Base-by-base conservation (phyloP, 495 filamentous ascomycete species). In the Annulohypoxylon bovei region DNA sequence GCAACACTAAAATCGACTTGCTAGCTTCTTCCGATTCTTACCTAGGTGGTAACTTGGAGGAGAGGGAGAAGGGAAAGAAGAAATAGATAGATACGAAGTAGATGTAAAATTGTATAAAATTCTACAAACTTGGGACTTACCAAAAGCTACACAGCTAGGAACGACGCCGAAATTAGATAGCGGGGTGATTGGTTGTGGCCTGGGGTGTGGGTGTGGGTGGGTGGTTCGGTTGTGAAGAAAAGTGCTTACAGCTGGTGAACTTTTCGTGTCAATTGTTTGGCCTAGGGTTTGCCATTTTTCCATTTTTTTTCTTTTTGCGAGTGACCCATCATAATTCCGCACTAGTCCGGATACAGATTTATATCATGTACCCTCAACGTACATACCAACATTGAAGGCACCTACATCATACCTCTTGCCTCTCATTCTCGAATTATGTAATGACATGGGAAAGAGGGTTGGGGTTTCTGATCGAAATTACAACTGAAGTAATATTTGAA, bases 141-240 rank as follows among this genome's bases (percentile, higher is more conserved):
- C 30, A 57, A 46, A 46, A 53, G 52, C 25, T 58, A 33, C 57
- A 30, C 66, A 47, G 59, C 27, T 64, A 49, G 64, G 39, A 67
- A 40, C 20, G 58, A 60, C 44, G 39, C 52, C 46, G 53, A 60
- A 67, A 49, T 72, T 56, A 57, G 47, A 54, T 71, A 67, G 65
- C 64, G 65, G 70, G 70, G 70, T 72, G 65, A 72, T 72, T 72
- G 70, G 70, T 65, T 65, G 64, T 72, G 62, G 37, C 58, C 55
- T 54, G 58, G 63, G 62, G 33, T 28, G 50, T 72, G 44, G 37
- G 55, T 56, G 53, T 50, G 44, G 49, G 53, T 72, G 47, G 40
- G 62, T 58, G 53, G 49, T 72, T 63, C 53, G 64, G 70, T 72
- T 72, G 42, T 68, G 59, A 67, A 67, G 60, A 72, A 64, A 72